These are phyloP conservation scores for Xylariaceae sp. DNA, from an alignment of 2,329 filamentous ascomycete genomes.

Conservation along the genomic window DNA sequence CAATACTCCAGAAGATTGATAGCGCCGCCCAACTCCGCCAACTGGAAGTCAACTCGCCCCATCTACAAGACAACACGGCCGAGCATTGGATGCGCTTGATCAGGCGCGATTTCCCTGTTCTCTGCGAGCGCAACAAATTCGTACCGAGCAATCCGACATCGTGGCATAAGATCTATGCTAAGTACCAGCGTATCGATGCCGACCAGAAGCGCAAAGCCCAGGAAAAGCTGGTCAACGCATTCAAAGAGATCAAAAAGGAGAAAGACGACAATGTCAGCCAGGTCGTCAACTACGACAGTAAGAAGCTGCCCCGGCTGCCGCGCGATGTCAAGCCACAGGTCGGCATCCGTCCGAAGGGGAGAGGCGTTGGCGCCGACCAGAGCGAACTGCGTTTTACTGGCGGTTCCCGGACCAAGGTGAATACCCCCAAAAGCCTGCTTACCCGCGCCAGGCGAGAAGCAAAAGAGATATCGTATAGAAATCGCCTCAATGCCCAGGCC, in stretches of 20 bases:
- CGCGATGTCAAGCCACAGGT: conserved; percentile 29
- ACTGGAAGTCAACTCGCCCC: conserved; percentile 71
- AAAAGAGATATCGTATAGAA: conserved; percentile 46
- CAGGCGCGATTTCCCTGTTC: conserved; percentile 65
- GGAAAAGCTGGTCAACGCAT: conserved; percentile 49
- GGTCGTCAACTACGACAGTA: conserved; percentile 45
- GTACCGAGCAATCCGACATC: conserved; percentile 59
- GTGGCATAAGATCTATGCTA: conserved; percentile 74
- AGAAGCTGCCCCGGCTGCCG: conserved; percentile 39
- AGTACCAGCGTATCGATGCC: conserved; percentile 56
- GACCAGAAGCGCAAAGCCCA: conserved; percentile 53
- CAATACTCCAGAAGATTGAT: conserved; percentile 66
- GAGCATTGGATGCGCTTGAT: conserved; percentile 80
- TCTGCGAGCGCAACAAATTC: conserved; percentile 55
- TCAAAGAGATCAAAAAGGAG: conserved; percentile 52
- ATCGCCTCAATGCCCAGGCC: conserved; percentile 39
- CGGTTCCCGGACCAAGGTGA: conserved; percentile 48
- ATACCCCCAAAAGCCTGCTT: conserved; percentile 48
- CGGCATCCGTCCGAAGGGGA: conserved; percentile 15
- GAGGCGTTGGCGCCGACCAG: conserved; percentile 20
- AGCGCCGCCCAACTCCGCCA: conserved; percentile 67
- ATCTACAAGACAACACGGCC: conserved; percentile 62
- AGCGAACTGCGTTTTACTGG: conserved; percentile 39
- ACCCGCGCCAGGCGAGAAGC: conserved; percentile 52
- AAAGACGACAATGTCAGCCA: conserved; percentile 53